Evolutionary conservation across 345 rosid genomes (phyloP).

Genomic region (Brassica rapa): DNA sequence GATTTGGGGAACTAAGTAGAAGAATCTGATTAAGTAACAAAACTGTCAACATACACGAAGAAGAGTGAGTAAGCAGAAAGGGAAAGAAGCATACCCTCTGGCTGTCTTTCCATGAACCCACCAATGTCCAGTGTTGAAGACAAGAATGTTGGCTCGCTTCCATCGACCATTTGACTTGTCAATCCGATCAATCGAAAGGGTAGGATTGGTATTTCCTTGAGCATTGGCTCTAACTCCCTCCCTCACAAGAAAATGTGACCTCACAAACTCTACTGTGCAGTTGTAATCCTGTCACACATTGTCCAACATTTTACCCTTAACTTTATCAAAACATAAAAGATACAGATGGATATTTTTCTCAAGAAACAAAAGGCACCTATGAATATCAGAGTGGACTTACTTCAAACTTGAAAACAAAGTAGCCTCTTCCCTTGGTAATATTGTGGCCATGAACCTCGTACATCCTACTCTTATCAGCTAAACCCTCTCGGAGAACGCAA

Average conservation of each 20-base stretch:
- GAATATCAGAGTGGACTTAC: constrained; percentile 45
- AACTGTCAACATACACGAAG: background rate
- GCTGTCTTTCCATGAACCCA: constrained; percentile 99
- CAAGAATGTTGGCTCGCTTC: constrained; percentile 81
- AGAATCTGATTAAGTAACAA: background rate
- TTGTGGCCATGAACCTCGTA: constrained; percentile 73
- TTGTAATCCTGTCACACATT: constrained; percentile 63
- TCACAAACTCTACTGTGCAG: constrained; percentile 82
- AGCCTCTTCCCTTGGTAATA: constrained; percentile 88
- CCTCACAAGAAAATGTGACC: constrained; percentile 95
- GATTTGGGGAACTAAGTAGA: background rate
- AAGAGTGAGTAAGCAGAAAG: constrained; percentile 7
- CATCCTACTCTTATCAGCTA: constrained; percentile 70
- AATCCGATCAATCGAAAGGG: constrained; percentile 74
- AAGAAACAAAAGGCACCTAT: background rate
- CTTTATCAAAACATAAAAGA: background rate
- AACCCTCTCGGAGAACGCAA: constrained; percentile 83
- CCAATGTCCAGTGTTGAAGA: constrained; percentile 97
- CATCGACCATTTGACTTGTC: constrained; percentile 72
- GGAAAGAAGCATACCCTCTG: constrained; percentile 63
- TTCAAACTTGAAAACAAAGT: constrained; percentile 68
- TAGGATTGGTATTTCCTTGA: constrained; percentile 79
- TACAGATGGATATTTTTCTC: constrained; percentile 2
- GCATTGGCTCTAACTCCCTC: constrained; percentile 76
- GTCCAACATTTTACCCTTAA: constrained; percentile 11